Evolutionary conservation across 169 alveolate genomes (phyloP).

Genomic region (Eimeria tenella): DNA sequence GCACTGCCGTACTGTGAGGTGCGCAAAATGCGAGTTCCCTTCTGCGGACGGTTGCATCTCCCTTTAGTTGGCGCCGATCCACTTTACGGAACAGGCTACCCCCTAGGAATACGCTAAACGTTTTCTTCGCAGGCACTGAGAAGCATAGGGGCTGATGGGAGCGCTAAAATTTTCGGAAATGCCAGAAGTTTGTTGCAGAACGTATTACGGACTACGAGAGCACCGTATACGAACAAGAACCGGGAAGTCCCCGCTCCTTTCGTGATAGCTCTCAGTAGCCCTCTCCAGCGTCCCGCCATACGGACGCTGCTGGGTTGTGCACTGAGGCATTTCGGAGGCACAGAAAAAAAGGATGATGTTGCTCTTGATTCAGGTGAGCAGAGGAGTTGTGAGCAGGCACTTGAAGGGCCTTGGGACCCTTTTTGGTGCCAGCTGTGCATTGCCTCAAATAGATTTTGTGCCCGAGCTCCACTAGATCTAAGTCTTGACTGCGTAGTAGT

Average conservation of each 20-base stretch:
- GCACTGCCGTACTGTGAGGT: conserved; percentile 33
- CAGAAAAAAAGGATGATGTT: background rate
- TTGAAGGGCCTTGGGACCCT: background rate
- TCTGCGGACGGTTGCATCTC: background rate
- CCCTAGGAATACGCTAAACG: background rate
- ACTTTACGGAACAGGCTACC: background rate
- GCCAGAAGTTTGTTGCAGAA: conserved; percentile 9
- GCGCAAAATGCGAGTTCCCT: background rate
- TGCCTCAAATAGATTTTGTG: background rate
- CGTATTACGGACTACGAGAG: background rate
- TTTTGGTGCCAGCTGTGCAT: conserved; percentile 42
- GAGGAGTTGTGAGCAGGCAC: background rate
- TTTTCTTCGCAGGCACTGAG: conserved; percentile 42
- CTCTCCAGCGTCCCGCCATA: conserved; percentile 9
- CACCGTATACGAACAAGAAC: background rate
- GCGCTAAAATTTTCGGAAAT: background rate
- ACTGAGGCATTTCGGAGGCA: background rate
- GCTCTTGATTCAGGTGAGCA: background rate
- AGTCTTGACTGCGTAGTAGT: background rate
- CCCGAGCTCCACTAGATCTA: background rate
- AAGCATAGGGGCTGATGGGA: conserved; percentile 9
- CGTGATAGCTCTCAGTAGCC: conserved; percentile 36
- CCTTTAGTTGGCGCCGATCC: background rate
- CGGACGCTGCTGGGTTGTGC: conserved; percentile 43
- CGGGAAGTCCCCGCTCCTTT: background rate